Evolutionary conservation across 2,329 filamentous ascomycete species (phyloP), one percentile per base, ranked within the genome.

Genomic region (Cladosporium sp.): DNA sequence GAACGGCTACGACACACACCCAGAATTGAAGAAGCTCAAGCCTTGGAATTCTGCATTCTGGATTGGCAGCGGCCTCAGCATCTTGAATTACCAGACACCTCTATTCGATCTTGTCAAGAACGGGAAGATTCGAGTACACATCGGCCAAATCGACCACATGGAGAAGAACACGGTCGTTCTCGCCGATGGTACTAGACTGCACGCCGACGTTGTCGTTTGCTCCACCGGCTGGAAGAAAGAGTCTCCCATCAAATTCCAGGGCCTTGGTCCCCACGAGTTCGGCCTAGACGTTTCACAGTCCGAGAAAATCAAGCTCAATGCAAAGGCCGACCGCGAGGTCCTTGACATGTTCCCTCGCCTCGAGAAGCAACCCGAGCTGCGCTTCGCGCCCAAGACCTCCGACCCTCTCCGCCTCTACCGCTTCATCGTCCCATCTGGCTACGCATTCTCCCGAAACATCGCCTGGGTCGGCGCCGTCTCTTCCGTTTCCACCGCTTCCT

Each of bases 21-120:
- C 66, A 0, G 70, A 74, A 52, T 68, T 69, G 9, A 60, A 65
- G 53, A 75, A 73, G 51, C 54, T 76, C 49, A 67, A 67, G 35
- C 73, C 73, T 1, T 72, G 72, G 70, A 59, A 68, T 41, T 59
- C 59, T 9, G 67, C 71, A 0, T 73, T 76, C 49, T 85, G 79
- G 75, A 75, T 78, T 7, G 81, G 77, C 1, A 76, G 73, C 9
- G 74, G 74, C 0, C 70, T 85, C 32, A 78, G 78, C 43, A 83
- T 85, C 31, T 70, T 82, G 53, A 86, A 85, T 61, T 85, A 81
- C 59, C 72, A 54, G 28, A 59, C 71, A 3, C 72, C 79, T 57
- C 76, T 85, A 60, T 79, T 83, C 61, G 76, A 80, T 5, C 67
- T 82, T 10, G 73, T 86, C 9, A 72, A 71, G 42, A 63, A 72